Conservation (phyloP, 371 early-diverging fungal genomes). For the Dichotomocladium elegans region DNA sequence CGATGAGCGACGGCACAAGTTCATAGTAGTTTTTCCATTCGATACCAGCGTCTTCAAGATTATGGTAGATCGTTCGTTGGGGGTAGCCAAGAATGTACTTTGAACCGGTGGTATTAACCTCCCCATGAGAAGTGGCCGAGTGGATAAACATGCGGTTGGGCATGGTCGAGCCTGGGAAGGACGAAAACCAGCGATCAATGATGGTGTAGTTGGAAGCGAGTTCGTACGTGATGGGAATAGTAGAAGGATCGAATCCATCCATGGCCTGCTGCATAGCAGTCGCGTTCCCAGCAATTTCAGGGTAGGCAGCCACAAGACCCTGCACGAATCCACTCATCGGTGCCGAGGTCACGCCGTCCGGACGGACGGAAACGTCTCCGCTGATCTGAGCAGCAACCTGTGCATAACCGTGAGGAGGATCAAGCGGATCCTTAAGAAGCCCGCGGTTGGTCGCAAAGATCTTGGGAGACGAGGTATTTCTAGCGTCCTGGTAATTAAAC, state of each 20-base stretch:
- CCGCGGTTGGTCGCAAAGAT: constrained; percentile 20
- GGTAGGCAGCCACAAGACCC: constrained; percentile 11
- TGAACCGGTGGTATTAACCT: constrained; percentile 9
- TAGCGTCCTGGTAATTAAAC: constrained; percentile 17
- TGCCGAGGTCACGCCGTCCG: no score
- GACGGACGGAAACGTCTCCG: constrained; percentile 11
- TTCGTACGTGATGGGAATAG: constrained; percentile 24
- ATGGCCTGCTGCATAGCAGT: constrained; percentile 20
- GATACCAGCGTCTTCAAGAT: constrained; percentile 9
- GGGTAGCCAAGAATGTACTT: constrained; percentile 22
- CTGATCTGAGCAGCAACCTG: constrained; percentile 18
- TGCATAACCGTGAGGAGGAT: constrained; percentile 16
- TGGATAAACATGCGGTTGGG: constrained; percentile 33
- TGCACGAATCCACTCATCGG: constrained; percentile 27
- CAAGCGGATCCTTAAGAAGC: constrained; percentile 18
- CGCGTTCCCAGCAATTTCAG: constrained; percentile 8
- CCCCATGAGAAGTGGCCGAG: constrained; percentile 19
- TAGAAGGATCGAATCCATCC: constrained; percentile 20
- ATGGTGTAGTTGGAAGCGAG: constrained; percentile 25
- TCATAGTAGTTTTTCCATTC: constrained; percentile 18
- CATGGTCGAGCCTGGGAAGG: constrained; percentile 29
- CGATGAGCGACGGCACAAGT: constrained; percentile 17
- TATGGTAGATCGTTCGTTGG: constrained; percentile 27
- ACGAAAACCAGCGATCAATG: constrained; percentile 22
- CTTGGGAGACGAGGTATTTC: constrained; percentile 10